These are phyloP conservation scores for Pyricularia sp. DNA, from an alignment of 2,329 filamentous ascomycete species.

Conservation along the genomic window DNA sequence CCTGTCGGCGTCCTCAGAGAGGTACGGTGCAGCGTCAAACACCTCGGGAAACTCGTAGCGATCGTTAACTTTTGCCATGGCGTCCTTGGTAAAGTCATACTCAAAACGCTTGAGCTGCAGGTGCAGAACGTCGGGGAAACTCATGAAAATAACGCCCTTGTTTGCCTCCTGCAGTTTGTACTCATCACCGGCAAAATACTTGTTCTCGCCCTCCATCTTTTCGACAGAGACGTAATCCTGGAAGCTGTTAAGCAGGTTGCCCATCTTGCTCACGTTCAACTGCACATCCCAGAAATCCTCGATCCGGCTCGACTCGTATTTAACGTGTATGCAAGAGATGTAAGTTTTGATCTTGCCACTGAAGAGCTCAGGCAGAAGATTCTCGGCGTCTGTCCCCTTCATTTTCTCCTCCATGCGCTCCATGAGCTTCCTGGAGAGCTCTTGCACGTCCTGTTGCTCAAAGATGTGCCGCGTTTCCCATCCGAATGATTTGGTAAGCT, in stretches of 20 bases:
- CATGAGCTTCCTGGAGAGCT: conserved; percentile 92
- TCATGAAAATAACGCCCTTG: conserved; percentile 95
- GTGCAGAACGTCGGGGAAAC: conserved; percentile 87
- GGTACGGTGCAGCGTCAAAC: conserved; percentile 75
- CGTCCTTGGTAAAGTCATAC: conserved; percentile 90
- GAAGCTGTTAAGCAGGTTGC: conserved; percentile 86
- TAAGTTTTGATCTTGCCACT: conserved; percentile 98
- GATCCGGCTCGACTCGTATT: conserved; percentile 88
- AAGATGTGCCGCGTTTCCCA: conserved; percentile 98
- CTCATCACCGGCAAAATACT: conserved; percentile 85
- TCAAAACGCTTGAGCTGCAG: conserved; percentile 95
- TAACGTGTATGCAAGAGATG: conserved; percentile 95
- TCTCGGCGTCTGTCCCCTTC: conserved; percentile 90
- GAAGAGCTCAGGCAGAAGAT: conserved; percentile 79
- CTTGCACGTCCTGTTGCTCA: conserved; percentile 96
- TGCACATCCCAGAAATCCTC: conserved; percentile 99
- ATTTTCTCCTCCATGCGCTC: conserved; percentile 94
- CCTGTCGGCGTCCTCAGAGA: conserved; percentile 72
- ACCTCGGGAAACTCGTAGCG: conserved; percentile 79
- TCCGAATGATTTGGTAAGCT: conserved; percentile 91
- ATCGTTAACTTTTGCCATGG: conserved; percentile 98
- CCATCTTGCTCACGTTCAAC: conserved; percentile 89
- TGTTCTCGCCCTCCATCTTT: conserved; percentile 94
- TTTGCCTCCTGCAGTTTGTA: conserved; percentile 90
- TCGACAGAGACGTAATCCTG: conserved; percentile 93